Evolutionary conservation across 495 filamentous ascomycete genomes (phyloP), one percentile per base, ranked within the genome.

Genomic region (Podospora pseudopauciseta): DNA sequence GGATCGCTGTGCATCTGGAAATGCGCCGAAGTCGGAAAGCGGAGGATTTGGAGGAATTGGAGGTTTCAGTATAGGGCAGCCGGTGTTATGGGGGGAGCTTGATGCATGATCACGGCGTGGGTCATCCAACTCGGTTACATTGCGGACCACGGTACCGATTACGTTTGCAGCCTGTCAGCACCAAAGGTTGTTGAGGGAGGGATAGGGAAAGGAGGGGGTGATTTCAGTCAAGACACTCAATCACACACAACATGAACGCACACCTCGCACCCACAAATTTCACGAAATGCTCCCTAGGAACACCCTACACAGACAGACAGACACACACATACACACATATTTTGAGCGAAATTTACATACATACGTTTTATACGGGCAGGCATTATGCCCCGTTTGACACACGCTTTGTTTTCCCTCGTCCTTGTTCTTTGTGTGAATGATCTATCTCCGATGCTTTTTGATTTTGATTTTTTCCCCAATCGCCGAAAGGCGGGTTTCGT

Each of bases 341-440:
- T 11, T 49, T 49, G 39, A 11, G 39, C 39, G 39, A 49, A 49
- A 49, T 49, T 49, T 49, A 49, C 13, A 49, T 58, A 58, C 4
- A 19, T 58, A 19, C 55, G n/a, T 58, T 58, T 56, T 56, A 18
- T 58, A 58, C 55, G 19, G 55, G 55, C n/a, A 20, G 55, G 16
- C 23, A 58, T 58, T 58, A 58, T 58, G 55, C 55, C 55, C 55
- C 55, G 55, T 58, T 20, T 58, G 15, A 20, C 6, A 58, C 19
- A 32, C 4, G 30, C 7, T 49, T 49, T 49, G 7, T 49, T 13
- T 16, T 16, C 5, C 34, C 34, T 39, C 34, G 34, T 16, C 5
- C 15, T 49, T 49, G 39, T 16, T 49, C 39, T 49, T 49, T 49
- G 39, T 18, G 39, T 32, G 30, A 32, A 49, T 49, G 30, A 49